Conservation (phyloP, 2,329 filamentous ascomycete species). For the Fusarium annulatum region DNA sequence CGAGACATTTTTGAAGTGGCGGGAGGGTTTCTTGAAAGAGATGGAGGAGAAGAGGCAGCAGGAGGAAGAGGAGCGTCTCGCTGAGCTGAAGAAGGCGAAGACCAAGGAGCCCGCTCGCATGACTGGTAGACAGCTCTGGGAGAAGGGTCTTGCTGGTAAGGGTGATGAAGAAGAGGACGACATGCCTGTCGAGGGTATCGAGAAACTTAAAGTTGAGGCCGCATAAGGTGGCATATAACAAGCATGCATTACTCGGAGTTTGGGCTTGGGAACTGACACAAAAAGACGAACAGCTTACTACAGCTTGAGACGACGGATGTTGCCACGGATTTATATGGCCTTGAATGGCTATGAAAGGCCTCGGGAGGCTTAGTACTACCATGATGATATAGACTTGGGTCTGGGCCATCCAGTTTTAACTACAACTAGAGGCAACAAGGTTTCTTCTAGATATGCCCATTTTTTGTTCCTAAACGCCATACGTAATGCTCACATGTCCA, state of each 20-base stretch:
- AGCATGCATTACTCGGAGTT: constrained; percentile 45
- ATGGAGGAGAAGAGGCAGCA: constrained; percentile 77
- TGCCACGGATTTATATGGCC: constrained; percentile 2
- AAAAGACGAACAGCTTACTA: constrained; percentile 21
- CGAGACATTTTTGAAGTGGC: constrained; percentile 87
- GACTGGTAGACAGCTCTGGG: constrained; percentile 82
- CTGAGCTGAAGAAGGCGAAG: constrained; percentile 83
- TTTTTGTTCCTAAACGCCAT: constrained; percentile 43
- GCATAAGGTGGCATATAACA: constrained; percentile 15
- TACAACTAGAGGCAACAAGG: constrained; percentile 34
- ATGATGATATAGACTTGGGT: constrained; percentile 35
- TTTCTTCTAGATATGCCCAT: constrained; percentile 37
- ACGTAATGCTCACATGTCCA: constrained; percentile 37
- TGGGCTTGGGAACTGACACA: constrained; percentile 38
- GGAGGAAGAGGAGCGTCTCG: constrained; percentile 80
- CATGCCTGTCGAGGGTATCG: constrained; percentile 70
- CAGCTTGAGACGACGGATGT: constrained; percentile 20
- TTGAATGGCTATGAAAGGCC: background rate
- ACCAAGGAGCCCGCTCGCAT: constrained; percentile 79
- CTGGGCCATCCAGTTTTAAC: constrained; percentile 31
- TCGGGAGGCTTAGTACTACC: background rate
- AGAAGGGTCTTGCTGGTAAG: constrained; percentile 76
- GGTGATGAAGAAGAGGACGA: constrained; percentile 75
- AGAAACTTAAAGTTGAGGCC: constrained; percentile 77
- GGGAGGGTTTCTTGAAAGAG: constrained; percentile 80